Conservation (phyloP, 129 eudicot species). For the Silybum marianum region DNA sequence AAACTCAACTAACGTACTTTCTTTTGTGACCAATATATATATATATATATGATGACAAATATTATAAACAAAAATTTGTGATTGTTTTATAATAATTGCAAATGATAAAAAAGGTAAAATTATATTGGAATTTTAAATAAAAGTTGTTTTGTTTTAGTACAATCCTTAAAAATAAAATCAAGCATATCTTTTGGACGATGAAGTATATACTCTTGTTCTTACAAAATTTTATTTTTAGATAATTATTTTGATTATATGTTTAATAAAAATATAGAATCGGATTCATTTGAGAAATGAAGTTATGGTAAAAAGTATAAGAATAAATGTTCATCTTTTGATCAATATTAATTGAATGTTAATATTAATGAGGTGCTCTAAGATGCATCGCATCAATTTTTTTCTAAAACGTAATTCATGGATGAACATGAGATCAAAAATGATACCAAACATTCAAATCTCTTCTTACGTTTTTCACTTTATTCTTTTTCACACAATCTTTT, state of each 20-base stretch:
- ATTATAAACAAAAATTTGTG: not conserved
- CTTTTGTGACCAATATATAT: not conserved
- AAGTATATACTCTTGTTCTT: constrained; percentile 1
- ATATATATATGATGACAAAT: not conserved
- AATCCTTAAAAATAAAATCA: not conserved
- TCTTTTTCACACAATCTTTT: too few relatives aligned
- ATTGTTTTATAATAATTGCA: not conserved
- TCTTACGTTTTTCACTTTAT: too few relatives aligned
- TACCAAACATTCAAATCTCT: too few relatives aligned
- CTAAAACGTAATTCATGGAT: too few relatives aligned
- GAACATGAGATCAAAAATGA: too few relatives aligned
- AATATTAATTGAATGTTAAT: too few relatives aligned
- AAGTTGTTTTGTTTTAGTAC: not conserved
- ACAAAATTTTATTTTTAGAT: not conserved
- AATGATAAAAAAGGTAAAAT: not conserved
- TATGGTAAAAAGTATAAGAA: too few relatives aligned
- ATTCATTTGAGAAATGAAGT: too few relatives aligned
- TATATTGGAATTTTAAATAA: not conserved
- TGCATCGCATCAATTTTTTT: too few relatives aligned
- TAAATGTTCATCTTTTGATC: too few relatives aligned
- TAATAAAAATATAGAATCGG: not conserved
- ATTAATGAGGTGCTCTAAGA: too few relatives aligned
- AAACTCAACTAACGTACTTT: not conserved
- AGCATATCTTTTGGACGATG: not conserved
- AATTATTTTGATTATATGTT: not conserved